phyloP scores from a whole-genome alignment of 331 rosid genomes.

The Quercus tomentella region DNA sequence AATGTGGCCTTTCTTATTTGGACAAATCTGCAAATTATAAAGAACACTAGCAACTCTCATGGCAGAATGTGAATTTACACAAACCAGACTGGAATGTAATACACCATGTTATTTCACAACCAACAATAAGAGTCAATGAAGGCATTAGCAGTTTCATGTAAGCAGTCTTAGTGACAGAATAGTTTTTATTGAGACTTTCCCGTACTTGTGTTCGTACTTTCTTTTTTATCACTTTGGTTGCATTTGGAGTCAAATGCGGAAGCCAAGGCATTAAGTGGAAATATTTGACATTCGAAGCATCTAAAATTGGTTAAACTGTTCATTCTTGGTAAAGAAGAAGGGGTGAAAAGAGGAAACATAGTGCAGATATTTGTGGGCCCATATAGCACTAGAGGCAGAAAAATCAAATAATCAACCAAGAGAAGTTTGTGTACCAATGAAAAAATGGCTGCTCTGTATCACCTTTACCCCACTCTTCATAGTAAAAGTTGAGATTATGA shows the following conservation, averaged over 20 bases:
- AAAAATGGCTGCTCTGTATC: conserved; percentile 90
- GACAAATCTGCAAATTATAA: too few relatives aligned
- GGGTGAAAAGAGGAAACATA: too few relatives aligned
- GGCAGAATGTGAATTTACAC: too few relatives aligned
- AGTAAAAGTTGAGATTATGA: conserved; percentile 72
- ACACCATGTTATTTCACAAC: too few relatives aligned
- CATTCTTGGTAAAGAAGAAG: neutral
- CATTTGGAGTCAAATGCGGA: neutral
- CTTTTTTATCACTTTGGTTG: neutral
- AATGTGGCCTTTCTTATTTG: too few relatives aligned
- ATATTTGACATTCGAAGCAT: neutral
- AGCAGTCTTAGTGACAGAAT: too few relatives aligned
- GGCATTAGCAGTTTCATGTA: too few relatives aligned
- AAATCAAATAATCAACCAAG: neutral
- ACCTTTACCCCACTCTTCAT: conserved; percentile 69
- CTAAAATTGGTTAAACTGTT: neutral
- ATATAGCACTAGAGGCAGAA: neutral
- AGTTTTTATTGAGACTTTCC: too few relatives aligned
- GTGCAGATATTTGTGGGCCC: neutral
- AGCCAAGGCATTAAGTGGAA: neutral
- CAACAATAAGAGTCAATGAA: too few relatives aligned
- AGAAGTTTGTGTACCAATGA: conserved; percentile 51
- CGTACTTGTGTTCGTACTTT: neutral
- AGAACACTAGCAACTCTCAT: too few relatives aligned
- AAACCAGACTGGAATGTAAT: too few relatives aligned